Conservation (phyloP, 1,284 basidiomycete genomes). For the Rhizoctonia solani region DNA sequence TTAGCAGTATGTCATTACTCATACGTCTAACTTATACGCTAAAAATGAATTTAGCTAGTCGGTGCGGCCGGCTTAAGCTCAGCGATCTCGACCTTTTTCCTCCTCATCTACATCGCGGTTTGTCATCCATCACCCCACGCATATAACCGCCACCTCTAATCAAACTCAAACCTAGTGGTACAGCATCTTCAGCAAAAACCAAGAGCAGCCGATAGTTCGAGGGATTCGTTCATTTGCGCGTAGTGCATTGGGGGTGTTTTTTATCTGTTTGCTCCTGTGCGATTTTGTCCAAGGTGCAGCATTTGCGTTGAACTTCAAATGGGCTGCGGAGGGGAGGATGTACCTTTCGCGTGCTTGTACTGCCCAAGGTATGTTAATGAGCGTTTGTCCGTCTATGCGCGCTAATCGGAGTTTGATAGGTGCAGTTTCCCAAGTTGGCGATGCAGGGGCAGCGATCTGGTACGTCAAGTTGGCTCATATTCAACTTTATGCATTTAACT, state of each 20-base stretch:
- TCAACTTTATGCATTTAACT: neutral
- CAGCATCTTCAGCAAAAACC: slow-evolving; percentile 1
- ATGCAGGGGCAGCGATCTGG: slow-evolving; percentile 21
- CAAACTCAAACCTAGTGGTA: slow-evolving; percentile 2
- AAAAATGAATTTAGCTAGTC: neutral
- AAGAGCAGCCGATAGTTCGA: neutral
- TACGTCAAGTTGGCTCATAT: neutral
- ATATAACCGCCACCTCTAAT: neutral
- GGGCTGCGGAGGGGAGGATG: slow-evolving; percentile 13
- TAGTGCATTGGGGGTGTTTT: slow-evolving; percentile 8
- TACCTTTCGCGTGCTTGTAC: slow-evolving; percentile 10
- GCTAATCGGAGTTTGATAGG: neutral
- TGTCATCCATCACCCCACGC: neutral
- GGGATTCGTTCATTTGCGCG: slow-evolving; percentile 10
- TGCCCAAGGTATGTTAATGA: slow-evolving; percentile 4
- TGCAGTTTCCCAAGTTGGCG: slow-evolving; percentile 15
- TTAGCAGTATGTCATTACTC: neutral
- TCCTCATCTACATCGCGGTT: slow-evolving; percentile 14
- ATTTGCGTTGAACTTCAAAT: slow-evolving; percentile 18
- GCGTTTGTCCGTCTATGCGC: neutral
- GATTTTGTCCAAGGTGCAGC: slow-evolving; percentile 16
- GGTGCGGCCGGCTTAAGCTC: neutral
- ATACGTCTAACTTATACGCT: neutral
- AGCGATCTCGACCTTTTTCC: slow-evolving; percentile 7
- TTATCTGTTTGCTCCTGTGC: slow-evolving; percentile 5